Base-by-base conservation (phyloP, 805 yeast species). In the Candida oleophila region DNA sequence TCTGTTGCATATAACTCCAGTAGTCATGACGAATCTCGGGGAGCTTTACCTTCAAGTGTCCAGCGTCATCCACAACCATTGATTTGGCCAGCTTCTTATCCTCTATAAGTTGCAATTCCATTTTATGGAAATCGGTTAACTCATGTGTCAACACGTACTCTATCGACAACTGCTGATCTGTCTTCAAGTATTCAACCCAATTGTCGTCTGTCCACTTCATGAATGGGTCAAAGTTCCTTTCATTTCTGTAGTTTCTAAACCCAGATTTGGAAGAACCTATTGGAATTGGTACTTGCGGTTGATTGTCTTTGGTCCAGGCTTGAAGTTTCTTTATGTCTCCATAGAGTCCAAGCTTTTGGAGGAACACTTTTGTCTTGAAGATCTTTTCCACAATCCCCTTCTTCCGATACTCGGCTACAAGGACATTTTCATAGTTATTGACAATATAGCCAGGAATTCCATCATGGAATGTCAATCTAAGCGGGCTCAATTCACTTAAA, bases 391-490 rank as follows among this genome's bases (percentile, higher is more conserved):
- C 56, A 20, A 71, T 42, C 1, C 71, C 62, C 9, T 35, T 64
- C 49, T 52, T 53, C 2, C 50, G 42, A 50, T 70, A 71, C 49
- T 71, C 76, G 45, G 59, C 54, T 3, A 49, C 40, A 35, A 71
- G 55, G 2, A 67, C 36, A 21, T 52, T 57, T 16, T 57, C 56
- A 49, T 60, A 69, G n/a, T 62, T 56, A 25, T 56, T 50, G 3
- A 75, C 74, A 22, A 70, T 47, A 48, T 67, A 69, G 2, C 64
- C 64, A 12, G 58, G 55, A 45, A 66, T 66, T 3, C 73, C 73
- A 46, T 71, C 76, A 22, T 56, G 56, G 25, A 56, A 50, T 2
- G 73, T 50, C 25, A 68, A 53, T 41, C 52, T 61, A 22, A 71
- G 50, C 0, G 74, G 74, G n/a, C 58, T 49, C 12, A 71, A 44